Conservation (phyloP, 768 basidiomycete genomes). For the Kwoniella heveanensis region DNA sequence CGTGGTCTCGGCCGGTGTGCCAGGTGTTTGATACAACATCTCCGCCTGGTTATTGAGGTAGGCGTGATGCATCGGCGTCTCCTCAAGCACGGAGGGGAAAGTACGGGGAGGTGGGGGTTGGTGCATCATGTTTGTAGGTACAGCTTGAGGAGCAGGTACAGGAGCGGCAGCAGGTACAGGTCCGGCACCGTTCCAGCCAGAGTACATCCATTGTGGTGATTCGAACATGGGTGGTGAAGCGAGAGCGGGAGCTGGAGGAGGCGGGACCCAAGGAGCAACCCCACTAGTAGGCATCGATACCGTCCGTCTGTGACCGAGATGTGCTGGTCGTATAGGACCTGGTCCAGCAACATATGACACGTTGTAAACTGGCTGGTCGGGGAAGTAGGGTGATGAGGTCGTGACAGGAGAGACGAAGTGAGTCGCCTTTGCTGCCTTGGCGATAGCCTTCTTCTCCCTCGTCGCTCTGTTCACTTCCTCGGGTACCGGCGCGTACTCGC, state of each 20-base stretch:
- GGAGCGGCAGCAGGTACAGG: not conserved
- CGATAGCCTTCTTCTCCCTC: slow-evolving; percentile 46
- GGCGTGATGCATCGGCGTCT: slow-evolving; percentile 34
- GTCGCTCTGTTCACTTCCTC: slow-evolving; percentile 53
- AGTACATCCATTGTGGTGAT: slow-evolving; percentile 47
- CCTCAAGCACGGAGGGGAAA: slow-evolving; percentile 48
- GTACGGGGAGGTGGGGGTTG: slow-evolving; percentile 11
- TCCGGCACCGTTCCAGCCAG: slow-evolving; percentile 20
- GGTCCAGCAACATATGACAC: slow-evolving; percentile 29
- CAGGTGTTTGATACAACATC: slow-evolving; percentile 5
- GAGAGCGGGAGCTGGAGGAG: slow-evolving; percentile 40
- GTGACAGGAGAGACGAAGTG: slow-evolving; percentile 22
- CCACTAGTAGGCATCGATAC: slow-evolving; percentile 37
- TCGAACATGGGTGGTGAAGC: slow-evolving; percentile 47
- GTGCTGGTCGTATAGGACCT: slow-evolving; percentile 20
- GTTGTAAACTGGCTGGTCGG: slow-evolving; percentile 32
- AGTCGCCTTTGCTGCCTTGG: slow-evolving; percentile 38
- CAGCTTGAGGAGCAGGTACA: slow-evolving; percentile 6
- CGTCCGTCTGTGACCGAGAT: slow-evolving; percentile 36
- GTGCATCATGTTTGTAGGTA: not conserved
- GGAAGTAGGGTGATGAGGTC: slow-evolving; percentile 35
- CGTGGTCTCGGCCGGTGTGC: slow-evolving; percentile 4
- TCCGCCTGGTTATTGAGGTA: slow-evolving; percentile 25
- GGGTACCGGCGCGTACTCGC: slow-evolving; percentile 51
- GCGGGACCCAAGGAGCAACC: slow-evolving; percentile 24